Conservation (phyloP, 2,329 filamentous ascomycete species). For the Chrysoporthe deuterocubensis region DNA sequence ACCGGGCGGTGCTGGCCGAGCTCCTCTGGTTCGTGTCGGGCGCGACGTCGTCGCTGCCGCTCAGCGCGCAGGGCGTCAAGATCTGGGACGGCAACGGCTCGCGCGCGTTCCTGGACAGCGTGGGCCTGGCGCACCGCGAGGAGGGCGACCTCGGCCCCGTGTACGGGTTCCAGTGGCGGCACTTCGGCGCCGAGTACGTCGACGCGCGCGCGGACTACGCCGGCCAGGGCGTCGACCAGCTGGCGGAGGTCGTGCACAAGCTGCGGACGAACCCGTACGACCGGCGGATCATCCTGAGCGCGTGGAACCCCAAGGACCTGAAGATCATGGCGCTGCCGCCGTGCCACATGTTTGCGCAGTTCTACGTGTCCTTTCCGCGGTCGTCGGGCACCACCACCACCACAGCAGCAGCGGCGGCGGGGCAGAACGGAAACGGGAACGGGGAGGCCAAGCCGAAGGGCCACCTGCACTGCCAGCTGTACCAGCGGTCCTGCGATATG, state of each 20-base stretch:
- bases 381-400: slow-evolving; percentile 25
- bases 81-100: slow-evolving; percentile 99
- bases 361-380: slow-evolving; percentile 82
- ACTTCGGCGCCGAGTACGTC: slow-evolving; percentile 91
- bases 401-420: background rate
- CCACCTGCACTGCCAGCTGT: slow-evolving; percentile 83
- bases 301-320: slow-evolving; percentile 91
- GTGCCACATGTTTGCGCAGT: slow-evolving; percentile 98
- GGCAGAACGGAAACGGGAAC: slow-evolving; percentile 32
- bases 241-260: slow-evolving; percentile 88
- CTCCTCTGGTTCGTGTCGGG: slow-evolving; percentile 95
- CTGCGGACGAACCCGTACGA: slow-evolving; percentile 84
- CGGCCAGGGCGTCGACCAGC: slow-evolving; percentile 88
- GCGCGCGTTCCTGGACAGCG: slow-evolving; percentile 83
- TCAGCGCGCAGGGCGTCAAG: slow-evolving; percentile 82
- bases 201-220: slow-evolving; percentile 81
- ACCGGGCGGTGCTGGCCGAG: slow-evolving; percentile 86
- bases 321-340: slow-evolving; percentile 89
- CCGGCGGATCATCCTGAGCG: slow-evolving; percentile 83
- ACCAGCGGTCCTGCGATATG: slow-evolving; percentile 96
- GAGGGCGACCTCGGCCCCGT: slow-evolving; percentile 92
- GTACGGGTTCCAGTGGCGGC: slow-evolving; percentile 98
- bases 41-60: slow-evolving; percentile 75
- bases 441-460: slow-evolving; percentile 55
- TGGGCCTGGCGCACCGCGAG: slow-evolving; percentile 79